Evolutionary conservation across 768 basidiomycete genomes (phyloP).

Genomic region (Lactarius akahatsu): DNA sequence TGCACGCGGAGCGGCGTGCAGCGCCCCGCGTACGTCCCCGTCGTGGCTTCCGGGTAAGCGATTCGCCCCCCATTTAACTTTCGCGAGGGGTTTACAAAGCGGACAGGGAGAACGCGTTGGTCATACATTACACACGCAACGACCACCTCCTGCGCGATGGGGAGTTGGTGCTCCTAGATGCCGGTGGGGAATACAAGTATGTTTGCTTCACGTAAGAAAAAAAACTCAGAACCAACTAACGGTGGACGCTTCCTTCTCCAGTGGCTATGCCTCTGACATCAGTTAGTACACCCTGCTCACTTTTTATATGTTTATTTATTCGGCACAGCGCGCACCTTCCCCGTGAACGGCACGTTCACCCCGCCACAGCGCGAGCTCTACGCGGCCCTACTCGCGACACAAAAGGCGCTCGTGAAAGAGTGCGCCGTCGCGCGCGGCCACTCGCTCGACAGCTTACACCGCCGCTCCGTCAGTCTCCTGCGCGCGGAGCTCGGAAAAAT

Average conservation of each 20-base stretch:
- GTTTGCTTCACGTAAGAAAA: conserved; percentile 29
- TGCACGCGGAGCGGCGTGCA: conserved; percentile 79
- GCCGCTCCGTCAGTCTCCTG: conserved; percentile 63
- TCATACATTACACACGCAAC: conserved; percentile 94
- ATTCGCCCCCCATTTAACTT: background rate
- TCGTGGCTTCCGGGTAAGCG: conserved; percentile 87
- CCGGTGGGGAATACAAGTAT: conserved; percentile 90
- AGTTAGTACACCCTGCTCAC: conserved; percentile 47
- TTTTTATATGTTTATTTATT: conserved; percentile 14
- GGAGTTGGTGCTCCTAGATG: conserved; percentile 85
- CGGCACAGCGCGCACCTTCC: conserved; percentile 76
- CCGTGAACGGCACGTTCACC: conserved; percentile 78
- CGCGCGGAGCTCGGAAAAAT: conserved; percentile 73
- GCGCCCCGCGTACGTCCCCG: conserved; percentile 94
- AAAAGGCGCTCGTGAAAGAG: conserved; percentile 61
- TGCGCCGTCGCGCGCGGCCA: conserved; percentile 59
- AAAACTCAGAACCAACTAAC: conserved; percentile 12
- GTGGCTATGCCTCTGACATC: conserved; percentile 94
- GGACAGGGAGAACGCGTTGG: conserved; percentile 75
- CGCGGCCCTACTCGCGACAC: conserved; percentile 66
- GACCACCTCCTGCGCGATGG: conserved; percentile 68
- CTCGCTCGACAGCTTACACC: conserved; percentile 76
- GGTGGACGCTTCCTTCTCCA: conserved; percentile 33
- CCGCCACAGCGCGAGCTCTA: conserved; percentile 84
- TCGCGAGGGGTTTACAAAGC: background rate